Percentiles rank a stretch among this genome's conserved stretches.
Evolutionary conservation across 257 asterid species (phyloP).

Genomic region (Plantago elongata): DNA sequence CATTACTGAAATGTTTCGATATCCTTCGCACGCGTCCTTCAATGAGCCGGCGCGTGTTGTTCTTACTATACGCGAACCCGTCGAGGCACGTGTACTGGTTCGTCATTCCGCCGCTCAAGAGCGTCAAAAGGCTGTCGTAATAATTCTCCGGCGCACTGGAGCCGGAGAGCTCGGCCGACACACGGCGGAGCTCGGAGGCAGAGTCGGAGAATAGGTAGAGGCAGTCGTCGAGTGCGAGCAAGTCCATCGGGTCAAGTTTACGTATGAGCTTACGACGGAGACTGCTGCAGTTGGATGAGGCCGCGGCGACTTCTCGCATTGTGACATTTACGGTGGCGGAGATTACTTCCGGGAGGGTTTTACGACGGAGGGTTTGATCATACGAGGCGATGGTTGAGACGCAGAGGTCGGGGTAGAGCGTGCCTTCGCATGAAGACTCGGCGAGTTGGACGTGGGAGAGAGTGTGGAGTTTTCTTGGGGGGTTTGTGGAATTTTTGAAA

Average conservation of each 20-base stretch:
- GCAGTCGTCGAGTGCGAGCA: constrained; percentile 76
- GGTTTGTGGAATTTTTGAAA: constrained; percentile 4
- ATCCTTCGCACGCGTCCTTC: constrained; percentile 49
- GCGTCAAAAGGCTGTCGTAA: constrained; percentile 59
- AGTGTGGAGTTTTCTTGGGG: constrained; percentile 33
- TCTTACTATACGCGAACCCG: constrained; percentile 63
- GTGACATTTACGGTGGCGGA: constrained; percentile 64
- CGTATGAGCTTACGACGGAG: constrained; percentile 45
- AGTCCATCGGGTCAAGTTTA: constrained; percentile 46
- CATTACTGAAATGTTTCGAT: constrained; percentile 73
- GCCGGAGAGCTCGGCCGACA: constrained; percentile 39
- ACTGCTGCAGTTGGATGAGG: constrained; percentile 48
- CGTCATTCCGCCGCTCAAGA: constrained; percentile 91
- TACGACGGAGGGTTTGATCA: constrained; percentile 59
- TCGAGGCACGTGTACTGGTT: constrained; percentile 91
- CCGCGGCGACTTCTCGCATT: constrained; percentile 44
- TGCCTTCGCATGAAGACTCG: constrained; percentile 53
- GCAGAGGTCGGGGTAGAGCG: constrained; percentile 71
- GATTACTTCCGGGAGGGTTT: constrained; percentile 63
- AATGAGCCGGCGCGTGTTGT: constrained; percentile 46
- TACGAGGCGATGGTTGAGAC: constrained; percentile 52
- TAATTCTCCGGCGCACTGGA: constrained; percentile 28
- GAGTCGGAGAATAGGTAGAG: constrained; percentile 63
- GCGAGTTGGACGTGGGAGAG: constrained; percentile 49
- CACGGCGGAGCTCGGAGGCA: constrained; percentile 33